Evolutionary conservation across 345 rosid genomes (phyloP).

Genomic region (Dipteronia sinensis): DNA sequence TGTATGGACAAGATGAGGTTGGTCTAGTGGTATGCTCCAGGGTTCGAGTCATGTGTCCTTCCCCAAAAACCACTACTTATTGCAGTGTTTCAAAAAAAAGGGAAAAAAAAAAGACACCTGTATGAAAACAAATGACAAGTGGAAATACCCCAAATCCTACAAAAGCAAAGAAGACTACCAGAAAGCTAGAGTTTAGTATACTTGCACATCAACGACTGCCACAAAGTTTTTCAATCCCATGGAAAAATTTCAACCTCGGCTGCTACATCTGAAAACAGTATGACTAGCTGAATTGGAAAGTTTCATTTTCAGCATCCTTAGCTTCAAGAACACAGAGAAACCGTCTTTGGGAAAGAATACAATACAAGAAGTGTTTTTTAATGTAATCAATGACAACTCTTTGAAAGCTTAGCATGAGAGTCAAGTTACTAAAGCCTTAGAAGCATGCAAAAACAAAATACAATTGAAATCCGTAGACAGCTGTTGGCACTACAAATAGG

Average conservation of each 20-base stretch:
- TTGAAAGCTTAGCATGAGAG: constrained; percentile 43
- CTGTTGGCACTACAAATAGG: constrained; percentile 24
- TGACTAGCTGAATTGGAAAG: neutral
- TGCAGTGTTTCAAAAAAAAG: too few relatives aligned
- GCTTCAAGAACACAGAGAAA: neutral
- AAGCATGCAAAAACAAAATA: constrained; percentile 27
- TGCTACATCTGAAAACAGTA: neutral
- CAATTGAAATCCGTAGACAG: neutral
- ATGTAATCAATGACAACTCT: constrained; percentile 45
- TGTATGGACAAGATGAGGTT: too few relatives aligned
- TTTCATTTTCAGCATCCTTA: neutral
- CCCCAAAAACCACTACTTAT: too few relatives aligned
- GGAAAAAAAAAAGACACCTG: too few relatives aligned
- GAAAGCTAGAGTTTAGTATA: too few relatives aligned
- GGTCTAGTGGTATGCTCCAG: too few relatives aligned
- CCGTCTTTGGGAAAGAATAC: neutral
- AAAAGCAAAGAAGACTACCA: too few relatives aligned
- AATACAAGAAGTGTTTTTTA: constrained; percentile 36
- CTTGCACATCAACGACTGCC: too few relatives aligned
- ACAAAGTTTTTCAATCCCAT: too few relatives aligned
- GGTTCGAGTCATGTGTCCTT: too few relatives aligned
- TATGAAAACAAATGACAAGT: too few relatives aligned
- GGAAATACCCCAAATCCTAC: too few relatives aligned
- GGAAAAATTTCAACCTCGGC: neutral
- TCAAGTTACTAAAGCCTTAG: constrained; percentile 40